Evolutionary conservation across 2,329 filamentous ascomycete genomes (phyloP).

Genomic region (Penicillium rolfsii): DNA sequence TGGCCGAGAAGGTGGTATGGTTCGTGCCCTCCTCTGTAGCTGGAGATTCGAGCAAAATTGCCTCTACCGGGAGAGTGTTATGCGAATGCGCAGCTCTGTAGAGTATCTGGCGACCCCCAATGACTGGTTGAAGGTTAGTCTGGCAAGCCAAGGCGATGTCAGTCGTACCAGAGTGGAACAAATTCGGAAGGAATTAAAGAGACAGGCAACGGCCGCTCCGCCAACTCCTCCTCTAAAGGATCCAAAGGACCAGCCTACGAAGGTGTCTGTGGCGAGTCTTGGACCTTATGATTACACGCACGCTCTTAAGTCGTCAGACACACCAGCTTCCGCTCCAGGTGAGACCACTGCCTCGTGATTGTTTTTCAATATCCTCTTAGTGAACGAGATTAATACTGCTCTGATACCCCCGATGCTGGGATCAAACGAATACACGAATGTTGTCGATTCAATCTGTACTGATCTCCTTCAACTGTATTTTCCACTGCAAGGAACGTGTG

Average conservation of each 20-base stretch:
- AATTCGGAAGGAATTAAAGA: neutral
- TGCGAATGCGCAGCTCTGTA: constrained; percentile 25
- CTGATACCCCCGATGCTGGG: neutral
- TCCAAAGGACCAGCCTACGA: neutral
- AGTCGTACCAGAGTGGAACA: constrained; percentile 1
- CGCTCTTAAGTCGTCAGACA: neutral
- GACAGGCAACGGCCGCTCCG: neutral
- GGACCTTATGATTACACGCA: neutral
- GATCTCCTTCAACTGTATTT: neutral
- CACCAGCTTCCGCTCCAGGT: neutral
- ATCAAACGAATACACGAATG: neutral
- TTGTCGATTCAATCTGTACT: neutral
- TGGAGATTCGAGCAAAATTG: constrained; percentile 26
- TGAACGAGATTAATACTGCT: neutral
- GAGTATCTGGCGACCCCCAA: constrained; percentile 15
- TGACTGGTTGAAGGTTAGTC: constrained; percentile 24
- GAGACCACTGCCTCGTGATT: neutral
- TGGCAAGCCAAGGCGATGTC: constrained; percentile 21
- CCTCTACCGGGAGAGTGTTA: constrained; percentile 21
- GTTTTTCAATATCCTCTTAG: neutral
- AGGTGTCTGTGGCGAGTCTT: neutral
- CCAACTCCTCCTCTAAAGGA: constrained; percentile 1
- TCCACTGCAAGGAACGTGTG: neutral
- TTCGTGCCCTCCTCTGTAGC: constrained; percentile 33
- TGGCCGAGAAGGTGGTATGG: constrained; percentile 38